Evolutionary conservation across 345 rosid species (phyloP).

Genomic region (Eutrema yunnanense): DNA sequence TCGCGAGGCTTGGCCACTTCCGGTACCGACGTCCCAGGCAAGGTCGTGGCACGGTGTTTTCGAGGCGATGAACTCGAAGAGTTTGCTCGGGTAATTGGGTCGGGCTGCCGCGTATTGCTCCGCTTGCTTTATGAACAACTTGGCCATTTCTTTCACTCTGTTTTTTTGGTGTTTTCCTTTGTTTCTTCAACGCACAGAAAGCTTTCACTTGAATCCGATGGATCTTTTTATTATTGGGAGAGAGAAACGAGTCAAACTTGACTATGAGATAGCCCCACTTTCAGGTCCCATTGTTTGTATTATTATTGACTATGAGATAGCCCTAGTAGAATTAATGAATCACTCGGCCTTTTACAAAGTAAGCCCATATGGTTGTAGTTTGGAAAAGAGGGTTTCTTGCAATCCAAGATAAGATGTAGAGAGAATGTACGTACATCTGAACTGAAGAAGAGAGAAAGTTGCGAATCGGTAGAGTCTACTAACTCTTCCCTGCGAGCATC

Average conservation of each 20-base stretch:
- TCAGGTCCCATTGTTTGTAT: not conserved
- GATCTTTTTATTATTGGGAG: too few relatives aligned
- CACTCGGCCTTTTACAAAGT: not conserved
- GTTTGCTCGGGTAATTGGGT: conserved; percentile 60
- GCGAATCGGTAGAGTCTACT: too few relatives aligned
- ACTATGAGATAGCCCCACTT: too few relatives aligned
- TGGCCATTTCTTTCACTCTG: conserved; percentile 40
- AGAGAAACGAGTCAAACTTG: conserved; percentile 1
- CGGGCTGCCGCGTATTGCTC: conserved; percentile 54
- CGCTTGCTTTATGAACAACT: conserved; percentile 71
- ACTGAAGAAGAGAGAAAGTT: not conserved
- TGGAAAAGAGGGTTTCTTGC: not conserved
- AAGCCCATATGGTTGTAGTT: not conserved
- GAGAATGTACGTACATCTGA: too few relatives aligned
- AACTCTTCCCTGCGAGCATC: too few relatives aligned
- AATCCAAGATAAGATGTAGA: not conserved
- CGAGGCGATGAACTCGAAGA: conserved; percentile 68
- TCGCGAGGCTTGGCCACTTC: conserved; percentile 77
- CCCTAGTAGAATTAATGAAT: not conserved
- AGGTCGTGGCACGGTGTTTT: conserved; percentile 59
- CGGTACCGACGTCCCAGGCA: conserved; percentile 90
- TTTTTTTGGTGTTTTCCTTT: not conserved
- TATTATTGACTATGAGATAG: too few relatives aligned
- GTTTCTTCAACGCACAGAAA: not conserved
- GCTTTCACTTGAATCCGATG: not conserved